Base-by-base conservation (phyloP, 129 eudicot genomes). In the Saussurea involucrata region DNA sequence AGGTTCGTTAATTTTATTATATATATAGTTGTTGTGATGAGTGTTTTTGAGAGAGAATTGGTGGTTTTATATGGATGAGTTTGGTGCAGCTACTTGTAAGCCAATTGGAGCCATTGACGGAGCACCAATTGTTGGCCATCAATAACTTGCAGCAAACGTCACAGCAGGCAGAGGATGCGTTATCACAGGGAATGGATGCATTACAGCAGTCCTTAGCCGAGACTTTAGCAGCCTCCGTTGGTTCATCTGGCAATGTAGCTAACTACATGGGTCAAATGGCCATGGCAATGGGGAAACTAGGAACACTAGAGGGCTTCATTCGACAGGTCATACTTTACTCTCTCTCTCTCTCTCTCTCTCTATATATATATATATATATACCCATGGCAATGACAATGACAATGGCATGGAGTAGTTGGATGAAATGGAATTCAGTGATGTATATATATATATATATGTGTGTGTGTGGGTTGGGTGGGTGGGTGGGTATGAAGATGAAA, bases 261-360 rank as follows among this genome's bases (percentile, higher is more conserved):
- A 88, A 86, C 53, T 88, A 88, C 84, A 88, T 88, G 92, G 92
- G 92, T 13, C 92, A 88, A 77, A 88, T 88, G 89, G 89, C 92
- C 1, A 88, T 88, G 89, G 92, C 92, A 20, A 88, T 88, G 90
- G 92, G 92, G 28, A 88, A 88, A 82, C 81, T 88, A 22, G 92
- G 92, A 65, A 88, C 92, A 49, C 90, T 88, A 0, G 92, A 88
- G 63, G 93, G 93, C 70, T 88, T 88, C 82, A 86, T 88, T 66
- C 90, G 86, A 33, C 93, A 88, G 90, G 93, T 88, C 63, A 58
- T 77, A 13, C 55, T 75, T 61, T 4, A 13, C 36, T 55, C 53
- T 66, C 17, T 76, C 20, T 63, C 65, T 44, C 55, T 18, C 32
- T 29, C 32, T 29, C 32, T 29, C 32, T 29, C 36, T 4, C 5